These are phyloP conservation scores for Barnettozyma californica DNA, from an alignment of 805 yeast genomes.

Conservation along the genomic window DNA sequence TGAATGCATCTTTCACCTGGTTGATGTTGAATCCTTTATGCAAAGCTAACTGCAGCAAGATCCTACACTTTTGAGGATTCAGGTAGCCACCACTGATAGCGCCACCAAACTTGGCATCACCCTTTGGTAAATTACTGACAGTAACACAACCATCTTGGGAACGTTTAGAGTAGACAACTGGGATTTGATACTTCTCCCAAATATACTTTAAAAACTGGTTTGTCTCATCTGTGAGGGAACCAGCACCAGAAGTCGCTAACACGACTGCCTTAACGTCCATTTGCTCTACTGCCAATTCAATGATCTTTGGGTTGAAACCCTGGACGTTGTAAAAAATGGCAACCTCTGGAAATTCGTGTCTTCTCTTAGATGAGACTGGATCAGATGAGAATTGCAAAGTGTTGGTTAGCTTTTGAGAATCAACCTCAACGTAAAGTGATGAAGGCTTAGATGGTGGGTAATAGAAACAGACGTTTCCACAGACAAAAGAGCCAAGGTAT, in stretches of 20 bases:
- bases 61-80: slow-evolving; percentile 60
- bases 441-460: slow-evolving; percentile 58
- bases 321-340: slow-evolving; percentile 59
- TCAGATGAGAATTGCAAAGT: slow-evolving; percentile 21
- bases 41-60: slow-evolving; percentile 51
- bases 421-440: slow-evolving; percentile 34
- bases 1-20: slow-evolving; percentile 35
- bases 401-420: slow-evolving; percentile 19
- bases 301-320: slow-evolving; percentile 45
- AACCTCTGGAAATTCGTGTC: slow-evolving; percentile 36
- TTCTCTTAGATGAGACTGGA: slow-evolving; percentile 22
- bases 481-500: slow-evolving; percentile 63
- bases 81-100: slow-evolving; percentile 60
- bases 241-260: slow-evolving; percentile 70
- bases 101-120: slow-evolving; percentile 32
- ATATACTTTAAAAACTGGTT: slow-evolving; percentile 38
- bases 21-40: slow-evolving; percentile 29
- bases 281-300: slow-evolving; percentile 41
- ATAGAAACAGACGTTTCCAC: slow-evolving; percentile 58
- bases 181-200: slow-evolving; percentile 37
- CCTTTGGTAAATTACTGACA: slow-evolving; percentile 20
- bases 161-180: slow-evolving; percentile 60
- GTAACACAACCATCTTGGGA: slow-evolving; percentile 73
- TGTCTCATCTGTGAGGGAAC: slow-evolving; percentile 50
- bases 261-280: slow-evolving; percentile 49